Evolutionary conservation across 768 basidiomycete genomes (phyloP).

Genomic region (Phanerodontia chrysosporium): DNA sequence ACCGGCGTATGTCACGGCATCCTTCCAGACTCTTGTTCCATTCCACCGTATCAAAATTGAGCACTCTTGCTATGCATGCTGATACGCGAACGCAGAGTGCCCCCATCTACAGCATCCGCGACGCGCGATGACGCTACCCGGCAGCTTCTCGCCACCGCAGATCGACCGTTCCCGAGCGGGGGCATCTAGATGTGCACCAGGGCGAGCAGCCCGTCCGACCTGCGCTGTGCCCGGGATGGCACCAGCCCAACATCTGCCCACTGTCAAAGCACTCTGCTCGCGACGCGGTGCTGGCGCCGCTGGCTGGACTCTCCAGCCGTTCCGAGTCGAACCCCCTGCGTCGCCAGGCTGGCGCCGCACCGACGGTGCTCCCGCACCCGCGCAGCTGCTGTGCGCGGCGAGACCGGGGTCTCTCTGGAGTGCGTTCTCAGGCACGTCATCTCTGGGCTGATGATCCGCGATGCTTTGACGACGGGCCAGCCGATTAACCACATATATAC

Average conservation of each 20-base stretch:
- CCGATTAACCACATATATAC: background rate
- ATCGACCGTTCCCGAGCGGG: background rate
- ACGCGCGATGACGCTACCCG: background rate
- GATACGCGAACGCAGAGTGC: background rate
- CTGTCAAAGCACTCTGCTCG: background rate
- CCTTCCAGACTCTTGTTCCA: background rate
- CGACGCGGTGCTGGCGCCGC: background rate
- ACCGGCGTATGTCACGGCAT: background rate
- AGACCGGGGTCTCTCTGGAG: background rate
- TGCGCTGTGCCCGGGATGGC: background rate
- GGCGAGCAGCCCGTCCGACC: background rate
- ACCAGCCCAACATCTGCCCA: background rate
- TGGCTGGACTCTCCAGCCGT: background rate
- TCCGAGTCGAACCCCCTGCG: too few species aligned
- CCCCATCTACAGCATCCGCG: background rate
- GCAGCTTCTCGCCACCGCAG: background rate
- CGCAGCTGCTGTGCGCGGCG: background rate
- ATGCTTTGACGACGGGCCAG: background rate
- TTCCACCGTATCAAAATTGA: background rate
- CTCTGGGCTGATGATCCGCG: background rate
- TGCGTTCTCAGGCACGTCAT: conserved; percentile 1
- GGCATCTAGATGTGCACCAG: background rate
- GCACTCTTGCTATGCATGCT: background rate
- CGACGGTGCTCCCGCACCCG: too few species aligned
- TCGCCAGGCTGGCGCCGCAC: background rate